A percentile compares a stretch with the other conserved stretches of the same genome.
phyloP scores from a whole-genome alignment of 495 filamentous ascomycete genomes.

The Aspergillus nidulans region DNA sequence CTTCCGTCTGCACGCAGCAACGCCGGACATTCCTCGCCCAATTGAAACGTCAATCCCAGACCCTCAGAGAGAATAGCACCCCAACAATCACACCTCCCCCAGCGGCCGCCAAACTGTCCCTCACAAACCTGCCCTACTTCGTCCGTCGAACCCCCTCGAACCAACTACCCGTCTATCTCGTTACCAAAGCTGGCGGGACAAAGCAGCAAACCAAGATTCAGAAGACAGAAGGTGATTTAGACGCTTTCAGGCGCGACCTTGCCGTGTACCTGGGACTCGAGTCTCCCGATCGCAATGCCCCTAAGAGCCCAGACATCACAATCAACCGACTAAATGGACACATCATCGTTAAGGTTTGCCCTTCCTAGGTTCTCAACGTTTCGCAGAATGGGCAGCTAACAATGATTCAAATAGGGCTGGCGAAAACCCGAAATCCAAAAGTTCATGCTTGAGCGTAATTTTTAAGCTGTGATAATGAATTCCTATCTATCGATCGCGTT shows the following conservation, averaged over 20 bases:
- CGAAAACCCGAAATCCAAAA: constrained; percentile 45
- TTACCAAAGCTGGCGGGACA: constrained; percentile 72
- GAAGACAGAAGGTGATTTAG: constrained; percentile 69
- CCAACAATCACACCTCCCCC: constrained; percentile 23
- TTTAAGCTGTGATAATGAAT: constrained; percentile 27
- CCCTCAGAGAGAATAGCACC: constrained; percentile 32
- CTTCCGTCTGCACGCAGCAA: constrained; percentile 24
- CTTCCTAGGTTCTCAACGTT: not conserved
- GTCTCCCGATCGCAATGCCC: constrained; percentile 21
- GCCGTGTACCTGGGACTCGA: constrained; percentile 43
- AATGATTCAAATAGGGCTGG: constrained; percentile 38
- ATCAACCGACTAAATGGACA: constrained; percentile 61
- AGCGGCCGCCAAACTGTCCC: constrained; percentile 24
- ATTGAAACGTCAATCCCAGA: constrained; percentile 37
- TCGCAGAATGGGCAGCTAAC: not conserved
- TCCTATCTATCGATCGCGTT: not conserved
- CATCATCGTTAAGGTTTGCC: constrained; percentile 56
- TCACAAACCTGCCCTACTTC: constrained; percentile 59
- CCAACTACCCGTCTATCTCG: constrained; percentile 75
- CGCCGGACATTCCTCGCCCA: constrained; percentile 40
- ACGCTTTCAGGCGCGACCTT: constrained; percentile 50
- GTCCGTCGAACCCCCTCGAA: constrained; percentile 66
- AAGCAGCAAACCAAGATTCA: constrained; percentile 69
- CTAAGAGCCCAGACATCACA: constrained; percentile 39
- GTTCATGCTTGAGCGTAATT: constrained; percentile 45